Conservation (phyloP, 257 asterid genomes). For the Solanum piurae region DNA sequence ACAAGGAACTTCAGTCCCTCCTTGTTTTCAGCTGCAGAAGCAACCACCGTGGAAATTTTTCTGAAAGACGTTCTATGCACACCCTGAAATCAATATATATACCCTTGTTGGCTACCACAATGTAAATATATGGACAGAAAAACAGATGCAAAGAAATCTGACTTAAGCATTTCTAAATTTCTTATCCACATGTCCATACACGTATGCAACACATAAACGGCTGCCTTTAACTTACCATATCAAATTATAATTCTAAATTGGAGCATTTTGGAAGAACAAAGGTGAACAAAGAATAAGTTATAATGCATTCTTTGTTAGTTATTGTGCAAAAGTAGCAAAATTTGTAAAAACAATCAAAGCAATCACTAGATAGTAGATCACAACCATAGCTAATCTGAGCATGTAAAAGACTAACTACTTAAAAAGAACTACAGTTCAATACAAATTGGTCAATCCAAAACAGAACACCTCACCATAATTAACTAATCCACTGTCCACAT, state of each 20-base stretch:
- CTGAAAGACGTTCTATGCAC: constrained; percentile 22
- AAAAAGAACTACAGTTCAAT: neutral
- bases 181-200: neutral
- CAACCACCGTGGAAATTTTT: constrained; percentile 44
- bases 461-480: neutral
- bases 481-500: neutral
- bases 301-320: neutral
- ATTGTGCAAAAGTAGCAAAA: neutral
- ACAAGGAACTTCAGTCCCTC: constrained; percentile 62
- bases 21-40: constrained; percentile 25
- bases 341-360: neutral
- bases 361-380: neutral
- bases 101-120: neutral
- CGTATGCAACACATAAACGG: neutral
- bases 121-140: neutral
- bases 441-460: neutral
- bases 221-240: neutral
- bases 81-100: constrained; percentile 30
- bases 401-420: neutral
- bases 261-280: neutral
- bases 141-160: neutral
- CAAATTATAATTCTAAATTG: neutral
- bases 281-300: neutral
- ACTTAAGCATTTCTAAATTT: neutral
- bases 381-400: neutral